These are phyloP conservation scores for Rhizopus stolonifer DNA, from an alignment of 371 early-diverging fungal genomes.

Conservation along the genomic window DNA sequence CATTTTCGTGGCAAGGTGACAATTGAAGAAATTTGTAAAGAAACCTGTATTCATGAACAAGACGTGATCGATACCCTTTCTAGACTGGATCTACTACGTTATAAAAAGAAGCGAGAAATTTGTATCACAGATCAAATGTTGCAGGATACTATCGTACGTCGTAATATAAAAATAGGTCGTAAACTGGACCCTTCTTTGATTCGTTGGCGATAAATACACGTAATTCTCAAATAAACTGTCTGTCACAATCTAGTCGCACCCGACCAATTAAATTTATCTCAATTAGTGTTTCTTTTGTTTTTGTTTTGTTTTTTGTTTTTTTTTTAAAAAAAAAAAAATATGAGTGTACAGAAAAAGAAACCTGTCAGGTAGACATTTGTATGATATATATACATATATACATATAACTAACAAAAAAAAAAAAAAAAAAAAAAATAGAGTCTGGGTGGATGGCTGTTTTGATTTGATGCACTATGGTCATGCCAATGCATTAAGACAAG, in stretches of 20 bases:
- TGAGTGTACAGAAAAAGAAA: too few species aligned
- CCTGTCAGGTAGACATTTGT: constrained; percentile 23
- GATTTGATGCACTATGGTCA: constrained; percentile 97
- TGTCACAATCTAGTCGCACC: too few species aligned
- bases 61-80: constrained; percentile 39
- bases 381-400: background rate
- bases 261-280: too few species aligned
- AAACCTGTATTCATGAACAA: constrained; percentile 41
- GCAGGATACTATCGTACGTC: constrained; percentile 13
- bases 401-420: too few species aligned
- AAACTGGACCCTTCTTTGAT: constrained; percentile 19
- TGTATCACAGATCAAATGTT: constrained; percentile 28
- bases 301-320: too few species aligned
- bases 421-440: too few species aligned
- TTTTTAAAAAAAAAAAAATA: too few species aligned
- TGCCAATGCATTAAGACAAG: constrained; percentile 95
- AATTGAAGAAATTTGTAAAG: constrained; percentile 29
- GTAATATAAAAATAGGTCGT: constrained; percentile 19
- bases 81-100: constrained; percentile 30
- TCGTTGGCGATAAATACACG: constrained; percentile 15
- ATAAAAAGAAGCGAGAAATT: constrained; percentile 18
- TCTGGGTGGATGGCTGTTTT: constrained; percentile 95
- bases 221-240: background rate
- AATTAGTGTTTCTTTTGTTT: too few species aligned
- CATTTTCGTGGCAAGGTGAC: constrained; percentile 29